Conservation (phyloP, 2,329 filamentous ascomycete species). For the Phoma sp. region DNA sequence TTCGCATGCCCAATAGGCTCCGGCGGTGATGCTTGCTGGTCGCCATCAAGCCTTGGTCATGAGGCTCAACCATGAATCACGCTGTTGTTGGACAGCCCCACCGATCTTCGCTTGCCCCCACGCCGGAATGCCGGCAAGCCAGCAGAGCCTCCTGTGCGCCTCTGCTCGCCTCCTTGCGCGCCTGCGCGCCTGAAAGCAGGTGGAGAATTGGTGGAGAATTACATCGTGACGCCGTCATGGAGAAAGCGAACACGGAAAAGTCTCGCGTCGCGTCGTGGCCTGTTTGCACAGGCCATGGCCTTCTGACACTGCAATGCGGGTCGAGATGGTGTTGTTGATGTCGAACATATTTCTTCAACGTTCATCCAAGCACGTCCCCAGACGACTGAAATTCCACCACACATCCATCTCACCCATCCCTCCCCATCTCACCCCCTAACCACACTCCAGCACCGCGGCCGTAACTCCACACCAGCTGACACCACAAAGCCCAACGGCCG, state of each 20-base stretch:
- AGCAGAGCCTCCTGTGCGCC: constrained; percentile 19
- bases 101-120: constrained; percentile 16
- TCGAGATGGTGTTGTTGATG: background rate
- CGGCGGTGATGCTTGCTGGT: background rate
- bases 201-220: constrained; percentile 19
- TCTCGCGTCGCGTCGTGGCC: background rate
- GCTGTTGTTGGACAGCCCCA: constrained; percentile 9
- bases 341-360: background rate
- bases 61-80: constrained; percentile 4
- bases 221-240: constrained; percentile 18
- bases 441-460: background rate
- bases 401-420: too few relatives aligned
- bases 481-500: background rate
- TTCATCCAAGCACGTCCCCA: constrained; percentile 1
- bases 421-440: too few relatives aligned
- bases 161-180: background rate
- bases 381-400: too few relatives aligned
- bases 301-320: background rate
- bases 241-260: background rate
- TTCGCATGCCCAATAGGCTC: background rate
- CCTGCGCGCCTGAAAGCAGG: background rate
- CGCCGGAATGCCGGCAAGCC: constrained; percentile 11
- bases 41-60: background rate
- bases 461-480: constrained; percentile 1
- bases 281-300: background rate